phyloP scores from a whole-genome alignment of 495 filamentous ascomycete species.

The Aspergillus cavernicola region DNA sequence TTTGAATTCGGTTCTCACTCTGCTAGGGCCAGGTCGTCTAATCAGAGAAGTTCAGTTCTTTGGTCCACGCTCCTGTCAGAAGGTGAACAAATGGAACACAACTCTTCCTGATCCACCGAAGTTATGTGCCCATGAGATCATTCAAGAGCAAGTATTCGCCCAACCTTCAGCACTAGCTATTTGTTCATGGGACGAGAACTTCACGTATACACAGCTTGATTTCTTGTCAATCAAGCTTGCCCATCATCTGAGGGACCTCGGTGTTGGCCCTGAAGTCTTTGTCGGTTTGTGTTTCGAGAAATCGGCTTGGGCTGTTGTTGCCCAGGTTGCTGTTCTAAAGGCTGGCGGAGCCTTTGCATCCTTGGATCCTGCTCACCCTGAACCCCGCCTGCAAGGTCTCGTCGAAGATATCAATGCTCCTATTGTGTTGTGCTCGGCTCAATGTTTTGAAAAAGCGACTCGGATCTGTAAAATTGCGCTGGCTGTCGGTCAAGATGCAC shows the following conservation, averaged over 20 bases:
- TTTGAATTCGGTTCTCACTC: conserved; percentile 33
- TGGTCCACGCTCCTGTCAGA: conserved; percentile 6
- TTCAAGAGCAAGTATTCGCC: neutral
- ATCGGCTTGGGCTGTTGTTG: conserved; percentile 50
- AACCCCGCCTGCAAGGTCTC: conserved; percentile 50
- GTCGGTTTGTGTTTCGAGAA: conserved; percentile 58
- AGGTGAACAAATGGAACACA: conserved; percentile 11
- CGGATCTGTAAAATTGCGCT: conserved; percentile 29
- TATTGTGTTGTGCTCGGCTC: conserved; percentile 37
- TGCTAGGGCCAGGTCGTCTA: conserved; percentile 14
- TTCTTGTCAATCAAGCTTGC: conserved; percentile 21
- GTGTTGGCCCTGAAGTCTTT: conserved; percentile 39
- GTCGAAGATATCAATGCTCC: conserved; percentile 44
- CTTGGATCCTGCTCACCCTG: conserved; percentile 55
- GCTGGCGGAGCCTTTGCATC: conserved; percentile 58
- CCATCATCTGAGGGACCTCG: conserved; percentile 11
- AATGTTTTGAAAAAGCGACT: conserved; percentile 27
- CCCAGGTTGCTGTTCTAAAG: conserved; percentile 53
- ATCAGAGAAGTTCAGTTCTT: conserved; percentile 26
- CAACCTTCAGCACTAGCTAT: conserved; percentile 1
- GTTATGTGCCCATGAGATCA: conserved; percentile 10
- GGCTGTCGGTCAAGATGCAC: conserved; percentile 26
- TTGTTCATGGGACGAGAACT: conserved; percentile 45
- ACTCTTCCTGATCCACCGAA: conserved; percentile 8
- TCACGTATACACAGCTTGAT: conserved; percentile 46